Percentiles rank a stretch among this genome's conserved stretches.
These are phyloP conservation scores for Camellia japonica DNA, from an alignment of 148 eudicot genomes.

Conservation along the genomic window DNA sequence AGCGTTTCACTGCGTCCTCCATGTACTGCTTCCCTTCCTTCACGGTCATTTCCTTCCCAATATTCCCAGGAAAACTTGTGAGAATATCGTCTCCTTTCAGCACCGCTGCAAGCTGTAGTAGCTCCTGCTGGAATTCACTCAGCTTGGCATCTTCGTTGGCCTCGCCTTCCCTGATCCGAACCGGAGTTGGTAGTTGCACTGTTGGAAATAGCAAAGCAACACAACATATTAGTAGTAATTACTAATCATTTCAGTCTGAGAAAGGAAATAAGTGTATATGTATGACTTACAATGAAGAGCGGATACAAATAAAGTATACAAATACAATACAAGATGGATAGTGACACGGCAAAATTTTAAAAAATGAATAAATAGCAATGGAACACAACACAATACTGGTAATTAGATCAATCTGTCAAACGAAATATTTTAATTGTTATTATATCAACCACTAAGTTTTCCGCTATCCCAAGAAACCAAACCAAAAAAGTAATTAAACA, in stretches of 20 bases:
- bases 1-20: conserved; percentile 64
- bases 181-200: conserved; percentile 75
- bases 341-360: too few species aligned
- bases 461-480: too few species aligned
- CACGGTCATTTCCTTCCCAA: conserved; percentile 57
- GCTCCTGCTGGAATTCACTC: conserved; percentile 81
- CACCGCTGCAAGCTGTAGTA: conserved; percentile 76
- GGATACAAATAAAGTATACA: neutral
- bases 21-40: conserved; percentile 71
- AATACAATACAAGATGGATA: too few species aligned
- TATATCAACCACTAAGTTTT: too few species aligned
- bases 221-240: too few species aligned
- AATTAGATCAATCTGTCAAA: neutral
- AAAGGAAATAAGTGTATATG: too few species aligned
- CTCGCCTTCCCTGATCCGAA: conserved; percentile 53
- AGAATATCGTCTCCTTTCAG: conserved; percentile 70
- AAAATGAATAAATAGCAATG: neutral
- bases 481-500: too few species aligned
- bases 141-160: conserved; percentile 70
- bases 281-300: too few species aligned
- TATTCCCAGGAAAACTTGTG: conserved; percentile 40
- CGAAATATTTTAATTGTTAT: too few species aligned
- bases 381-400: too few species aligned
- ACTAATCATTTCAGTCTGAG: neutral
- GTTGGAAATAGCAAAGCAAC: neutral